These are phyloP conservation scores for Fusarium pseudocircinatum DNA, from an alignment of 2,329 filamentous ascomycete species.

Conservation along the genomic window DNA sequence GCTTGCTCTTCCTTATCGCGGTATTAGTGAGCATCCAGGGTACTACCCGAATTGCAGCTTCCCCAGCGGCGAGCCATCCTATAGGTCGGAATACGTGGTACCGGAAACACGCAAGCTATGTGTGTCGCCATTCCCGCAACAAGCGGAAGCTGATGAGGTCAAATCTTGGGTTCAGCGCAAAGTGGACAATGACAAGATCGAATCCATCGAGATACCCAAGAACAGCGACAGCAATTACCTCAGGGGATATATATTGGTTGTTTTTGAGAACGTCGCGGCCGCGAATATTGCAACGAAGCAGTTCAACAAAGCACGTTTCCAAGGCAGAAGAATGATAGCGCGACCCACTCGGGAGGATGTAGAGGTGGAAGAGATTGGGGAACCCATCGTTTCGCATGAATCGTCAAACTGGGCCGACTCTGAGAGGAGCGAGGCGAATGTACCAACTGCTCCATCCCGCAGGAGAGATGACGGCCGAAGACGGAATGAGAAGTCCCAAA, in stretches of 20 bases:
- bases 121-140: constrained; percentile 41
- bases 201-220: constrained; percentile 41
- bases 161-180: constrained; percentile 43
- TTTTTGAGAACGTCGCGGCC: constrained; percentile 34
- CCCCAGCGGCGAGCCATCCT: background rate
- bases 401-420: background rate
- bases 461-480: background rate
- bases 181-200: constrained; percentile 37
- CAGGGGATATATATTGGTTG: constrained; percentile 42
- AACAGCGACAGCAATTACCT: constrained; percentile 35
- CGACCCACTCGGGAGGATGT: constrained; percentile 35
- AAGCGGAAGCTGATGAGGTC: constrained; percentile 37
- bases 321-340: constrained; percentile 38
- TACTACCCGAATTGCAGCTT: constrained; percentile 5
- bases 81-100: constrained; percentile 6
- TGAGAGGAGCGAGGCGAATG: background rate
- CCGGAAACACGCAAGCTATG: constrained; percentile 39
- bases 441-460: constrained; percentile 13
- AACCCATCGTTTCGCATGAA: background rate
- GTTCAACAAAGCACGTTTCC: constrained; percentile 42
- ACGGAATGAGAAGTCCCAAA: constrained; percentile 14
- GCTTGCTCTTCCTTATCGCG: constrained; percentile 29
- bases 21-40: background rate
- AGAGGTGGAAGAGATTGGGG: constrained; percentile 7
- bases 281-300: constrained; percentile 39